Base-by-base conservation (phyloP, 2,329 filamentous ascomycete species). In the Penicillium janthinellum region DNA sequence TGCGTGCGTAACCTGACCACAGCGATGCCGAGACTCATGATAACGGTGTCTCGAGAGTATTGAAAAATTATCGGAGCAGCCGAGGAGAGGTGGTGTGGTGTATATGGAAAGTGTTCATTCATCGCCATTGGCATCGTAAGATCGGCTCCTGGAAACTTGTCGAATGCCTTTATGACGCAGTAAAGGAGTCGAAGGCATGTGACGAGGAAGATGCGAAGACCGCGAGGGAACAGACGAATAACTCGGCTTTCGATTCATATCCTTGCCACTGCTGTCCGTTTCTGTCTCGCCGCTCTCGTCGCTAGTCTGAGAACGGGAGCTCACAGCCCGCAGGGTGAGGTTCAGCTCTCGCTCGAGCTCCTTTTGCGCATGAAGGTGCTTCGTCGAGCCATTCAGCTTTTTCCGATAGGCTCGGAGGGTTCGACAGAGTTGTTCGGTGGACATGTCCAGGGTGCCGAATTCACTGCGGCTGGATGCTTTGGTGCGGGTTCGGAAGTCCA, bases 291-390 rank as follows among this genome's bases (percentile, higher is more conserved):
- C 67, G 50, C 66, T 71, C 12, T 71, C 70, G 15, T 73, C 70
- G 34, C 63, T 65, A 14, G 62, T 69, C 38, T 72, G 73, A 11
- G 63, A 64, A 25, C 74, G 75, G 37, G 72, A 67, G 28, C 63
- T 64, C 3, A 79, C 61, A 12, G 70, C 70, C 1, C 72, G 74
- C 17, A 77, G 68, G 0, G 77, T 79, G 17, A 78, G 71, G 17
- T 79, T 79, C 12, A 88, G 75, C 68, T 88, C 86, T 22, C 79
- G 77, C 64, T 88, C 84, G 1, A 88, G 75, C 56, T 87, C 85
- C 53, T 78, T 79, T 1, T 82, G 77, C 1, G 79, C 73, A 42
- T 84, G 79, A 28, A 86, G 71, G 11, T 72, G 73, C 22, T 85
- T 82, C 0, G 71, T 77, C 31, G 78, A 79, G 5, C 77, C 77